These are phyloP conservation scores for Trichoderma orchidacearum DNA, from an alignment of 495 filamentous ascomycete species.

Conservation along the genomic window DNA sequence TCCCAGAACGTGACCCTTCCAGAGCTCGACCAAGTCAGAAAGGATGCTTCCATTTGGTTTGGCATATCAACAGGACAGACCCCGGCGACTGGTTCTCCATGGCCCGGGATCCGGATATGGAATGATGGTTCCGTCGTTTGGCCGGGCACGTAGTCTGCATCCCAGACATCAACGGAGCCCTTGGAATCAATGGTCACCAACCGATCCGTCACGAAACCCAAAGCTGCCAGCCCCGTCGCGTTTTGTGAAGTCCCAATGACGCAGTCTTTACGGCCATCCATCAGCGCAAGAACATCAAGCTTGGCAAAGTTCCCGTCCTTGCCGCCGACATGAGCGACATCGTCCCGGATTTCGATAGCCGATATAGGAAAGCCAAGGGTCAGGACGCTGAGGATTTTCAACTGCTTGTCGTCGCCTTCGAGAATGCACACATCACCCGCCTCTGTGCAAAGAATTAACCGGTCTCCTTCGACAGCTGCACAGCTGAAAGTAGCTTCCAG, in stretches of 20 bases:
- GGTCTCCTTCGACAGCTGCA: slow-evolving; percentile 53
- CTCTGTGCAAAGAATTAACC: slow-evolving; percentile 59
- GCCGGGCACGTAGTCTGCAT: slow-evolving; percentile 21
- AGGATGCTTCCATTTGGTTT: slow-evolving; percentile 48
- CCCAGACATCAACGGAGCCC: slow-evolving; percentile 56
- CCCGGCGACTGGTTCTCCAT: slow-evolving; percentile 67
- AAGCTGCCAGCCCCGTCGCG: slow-evolving; percentile 34
- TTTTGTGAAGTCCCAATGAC: slow-evolving; percentile 14
- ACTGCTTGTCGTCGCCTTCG: slow-evolving; percentile 59
- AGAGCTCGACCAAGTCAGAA: slow-evolving; percentile 75
- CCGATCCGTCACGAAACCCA: slow-evolving; percentile 54
- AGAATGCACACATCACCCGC: slow-evolving; percentile 64
- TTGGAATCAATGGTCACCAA: slow-evolving; percentile 65
- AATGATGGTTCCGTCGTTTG: slow-evolving; percentile 13
- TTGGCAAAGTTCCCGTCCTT: slow-evolving; percentile 29
- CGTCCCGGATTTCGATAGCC: slow-evolving; percentile 39
- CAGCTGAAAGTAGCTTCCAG: slow-evolving; percentile 74
- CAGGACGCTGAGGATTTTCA: slow-evolving; percentile 50
- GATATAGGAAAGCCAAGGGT: slow-evolving; percentile 48
- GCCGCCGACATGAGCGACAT: slow-evolving; percentile 25
- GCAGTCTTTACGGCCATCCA: slow-evolving; percentile 14
- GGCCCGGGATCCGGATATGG: slow-evolving; percentile 45
- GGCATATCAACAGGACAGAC: slow-evolving; percentile 45
- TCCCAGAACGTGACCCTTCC: slow-evolving; percentile 76
- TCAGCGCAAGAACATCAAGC: slow-evolving; percentile 23